These are phyloP conservation scores for Helminthosporium solani DNA, from an alignment of 2,329 filamentous ascomycete genomes.

Conservation along the genomic window DNA sequence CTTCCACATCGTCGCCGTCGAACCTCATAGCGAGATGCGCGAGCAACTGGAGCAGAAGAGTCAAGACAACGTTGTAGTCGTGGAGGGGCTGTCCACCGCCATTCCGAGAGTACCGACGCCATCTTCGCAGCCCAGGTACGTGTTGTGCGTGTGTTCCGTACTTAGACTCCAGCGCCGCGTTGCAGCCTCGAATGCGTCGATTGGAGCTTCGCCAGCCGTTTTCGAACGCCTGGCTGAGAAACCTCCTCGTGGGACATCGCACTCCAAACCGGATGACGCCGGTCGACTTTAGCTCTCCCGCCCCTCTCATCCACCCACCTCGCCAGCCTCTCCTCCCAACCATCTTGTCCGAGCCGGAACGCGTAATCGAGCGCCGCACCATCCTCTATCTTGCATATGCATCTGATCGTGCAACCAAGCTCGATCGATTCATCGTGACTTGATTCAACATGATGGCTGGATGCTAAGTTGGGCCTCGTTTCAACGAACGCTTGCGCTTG, in stretches of 20 bases:
- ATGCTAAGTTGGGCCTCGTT: too few relatives aligned
- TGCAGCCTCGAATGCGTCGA: constrained; percentile 40
- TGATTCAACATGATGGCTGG: not conserved
- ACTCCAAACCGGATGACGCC: constrained; percentile 11
- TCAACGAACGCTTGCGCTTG: too few relatives aligned
- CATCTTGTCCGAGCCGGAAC: constrained; percentile 6
- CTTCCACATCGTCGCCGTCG: constrained; percentile 62
- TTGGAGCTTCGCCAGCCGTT: constrained; percentile 1
- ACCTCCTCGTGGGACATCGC: constrained; percentile 2
- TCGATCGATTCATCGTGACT: not conserved
- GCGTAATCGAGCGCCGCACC: constrained; percentile 12
- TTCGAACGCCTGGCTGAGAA: not conserved
- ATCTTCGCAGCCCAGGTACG: constrained; percentile 67
- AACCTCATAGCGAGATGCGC: constrained; percentile 68
- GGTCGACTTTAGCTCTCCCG: constrained; percentile 8
- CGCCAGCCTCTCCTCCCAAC: constrained; percentile 7
- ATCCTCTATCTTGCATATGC: constrained; percentile 7
- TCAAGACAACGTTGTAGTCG: constrained; percentile 56
- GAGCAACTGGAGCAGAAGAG: constrained; percentile 59
- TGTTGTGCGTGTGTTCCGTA: not conserved
- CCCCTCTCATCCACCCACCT: constrained; percentile 6
- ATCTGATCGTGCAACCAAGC: constrained; percentile 3
- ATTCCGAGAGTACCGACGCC: constrained; percentile 65
- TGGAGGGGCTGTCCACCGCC: constrained; percentile 59
- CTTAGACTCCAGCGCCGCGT: not conserved